Conservation (phyloP, 441 rosid genomes). For the Eruca vesicaria region DNA sequence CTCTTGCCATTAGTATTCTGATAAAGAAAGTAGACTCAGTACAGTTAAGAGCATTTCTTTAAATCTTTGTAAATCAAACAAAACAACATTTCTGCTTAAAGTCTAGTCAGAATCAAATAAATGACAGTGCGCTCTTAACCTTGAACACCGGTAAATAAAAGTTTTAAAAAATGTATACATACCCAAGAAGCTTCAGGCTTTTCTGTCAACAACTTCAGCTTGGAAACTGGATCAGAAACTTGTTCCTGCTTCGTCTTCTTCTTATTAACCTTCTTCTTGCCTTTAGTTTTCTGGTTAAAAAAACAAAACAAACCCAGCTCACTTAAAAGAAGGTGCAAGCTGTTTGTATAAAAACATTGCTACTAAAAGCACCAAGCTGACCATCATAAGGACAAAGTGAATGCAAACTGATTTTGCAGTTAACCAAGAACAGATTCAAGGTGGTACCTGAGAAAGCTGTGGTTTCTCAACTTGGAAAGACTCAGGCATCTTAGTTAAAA, state of each 20-base stretch:
- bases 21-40: not conserved
- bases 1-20: slow-evolving; percentile 21
- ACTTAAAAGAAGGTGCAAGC: not conserved
- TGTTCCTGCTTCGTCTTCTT: not conserved
- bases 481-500: not conserved
- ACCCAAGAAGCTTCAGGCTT: slow-evolving; percentile 26
- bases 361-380: not conserved
- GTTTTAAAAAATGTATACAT: not conserved
- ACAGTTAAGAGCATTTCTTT: slow-evolving; percentile 10
- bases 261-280: slow-evolving; percentile 4
- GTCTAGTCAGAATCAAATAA: not conserved
- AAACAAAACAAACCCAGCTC: not conserved
- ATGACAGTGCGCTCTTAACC: not conserved
- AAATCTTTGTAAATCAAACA: not conserved
- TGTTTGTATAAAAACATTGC: not conserved
- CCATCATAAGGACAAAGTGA: no score
- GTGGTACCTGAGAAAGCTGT: slow-evolving; percentile 6
- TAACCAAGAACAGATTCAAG: not conserved
- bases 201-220: slow-evolving; percentile 27
- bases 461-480: not conserved
- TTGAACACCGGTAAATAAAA: not conserved
- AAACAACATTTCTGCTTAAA: not conserved
- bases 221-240: slow-evolving; percentile 15
- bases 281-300: not conserved
- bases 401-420: not conserved